Evolutionary conservation across 176 grass and related monocot genomes (phyloP), one percentile per base, ranked within the genome.

Genomic region (Triticum turgidum): DNA sequence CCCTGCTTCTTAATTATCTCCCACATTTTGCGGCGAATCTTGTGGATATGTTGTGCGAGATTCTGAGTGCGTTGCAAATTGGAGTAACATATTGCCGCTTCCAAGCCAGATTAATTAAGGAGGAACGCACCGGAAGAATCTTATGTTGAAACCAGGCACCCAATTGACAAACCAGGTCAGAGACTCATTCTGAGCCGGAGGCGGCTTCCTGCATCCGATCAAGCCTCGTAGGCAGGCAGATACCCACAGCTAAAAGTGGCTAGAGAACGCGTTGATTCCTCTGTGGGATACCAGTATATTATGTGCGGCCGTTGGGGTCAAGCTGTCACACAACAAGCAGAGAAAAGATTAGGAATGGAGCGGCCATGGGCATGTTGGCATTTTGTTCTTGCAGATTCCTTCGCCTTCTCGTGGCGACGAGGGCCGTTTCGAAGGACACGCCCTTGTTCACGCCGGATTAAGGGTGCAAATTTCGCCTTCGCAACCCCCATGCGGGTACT

Each of bases 11-110:
- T 66, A 30, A 44, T 70, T 74, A 69, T 37, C 44, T 27, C 20
- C 56, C 56, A 59, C 4, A 24, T 61, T 86, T 70, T 70, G 61
- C 45, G 78, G 71, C 70, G 70, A 82, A 89, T 89, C 71, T 76
- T 82, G 49, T 17, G 70, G 78, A 89, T 81, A 69, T 82, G 17
- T 82, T 29, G 20, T 69, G 35, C 51, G 18, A 89, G 88, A 86
- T 82, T 82, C 49, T 39, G 25, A 34, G 18, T 56, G 82, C 2
- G 4, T 30, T 33, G 58, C 4, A 32, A 74, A 6, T 39, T 42
- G 58, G 4, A 33, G 44, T 80, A 85, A 59, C 34, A 75, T 76
- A 82, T 9, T 77, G 11, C 15, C 51, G 6, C 51, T 54, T 6
- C n/a, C 59, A 67, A 24, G 66, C 68, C 67, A 30, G 45, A 22